Evolutionary conservation across 2,329 filamentous ascomycete species (phyloP), one percentile per base, ranked within the genome.

Genomic region (Neospermospora avenae): DNA sequence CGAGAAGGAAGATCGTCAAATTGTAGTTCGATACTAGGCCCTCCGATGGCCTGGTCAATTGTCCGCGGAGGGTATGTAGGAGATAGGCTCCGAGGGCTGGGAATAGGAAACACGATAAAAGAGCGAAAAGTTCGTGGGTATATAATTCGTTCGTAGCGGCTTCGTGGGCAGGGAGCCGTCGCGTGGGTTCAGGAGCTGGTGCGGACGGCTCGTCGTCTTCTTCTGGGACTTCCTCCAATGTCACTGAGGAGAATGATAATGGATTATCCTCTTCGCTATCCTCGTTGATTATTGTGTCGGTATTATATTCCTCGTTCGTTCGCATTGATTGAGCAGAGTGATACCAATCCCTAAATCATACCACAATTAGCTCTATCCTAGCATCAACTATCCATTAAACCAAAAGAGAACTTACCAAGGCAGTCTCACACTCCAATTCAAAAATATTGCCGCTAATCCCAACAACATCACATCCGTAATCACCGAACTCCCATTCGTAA

Each of bases 1-100:
- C 90, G 18, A 96, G 81, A 2, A 96, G 79, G 74, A 97, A 98
- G 55, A 98, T 90, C 13, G 88, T 92, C 57, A 98, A 80, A 73
- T 97, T 97, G 76, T 93, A 96, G 74, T 96, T 90, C 4, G 91
- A 96, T 6, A 98, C 88, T 11, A 98, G 79, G 1, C 90, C 90
- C 72, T 96, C 92, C 0, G 91, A 92, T 0, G 90, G 90, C 1
- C 90, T 82, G 24, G 89, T 93, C 18, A 98, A 83, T 68, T 93
- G 91, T 8, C 82, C 83, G 54, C 93, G 85, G 60, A 97, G 89
- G 20, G 84, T 78, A 71, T 97, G 93, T 11, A 98, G 80, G 41
- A 97, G 78, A 75, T 89, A 95, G 28, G 93, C 90, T n/a, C 90
- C 90, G 3, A 91, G 71, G 0, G 91, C 70, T 0, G 93, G 93